Evolutionary conservation across 148 eudicot genomes (phyloP), one percentile per base, ranked within the genome.

Genomic region (Vaccinium myrtillus): DNA sequence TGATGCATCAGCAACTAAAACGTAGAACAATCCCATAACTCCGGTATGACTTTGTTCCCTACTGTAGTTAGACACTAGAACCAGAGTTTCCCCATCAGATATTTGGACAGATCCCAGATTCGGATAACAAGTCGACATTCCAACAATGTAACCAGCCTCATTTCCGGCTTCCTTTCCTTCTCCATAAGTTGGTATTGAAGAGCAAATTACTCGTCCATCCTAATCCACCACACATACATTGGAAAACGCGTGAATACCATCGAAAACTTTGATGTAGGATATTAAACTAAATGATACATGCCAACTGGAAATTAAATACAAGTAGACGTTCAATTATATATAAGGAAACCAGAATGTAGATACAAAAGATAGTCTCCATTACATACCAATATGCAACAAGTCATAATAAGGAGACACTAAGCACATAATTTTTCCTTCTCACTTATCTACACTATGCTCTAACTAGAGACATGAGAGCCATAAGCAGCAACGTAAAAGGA

Each of bases 61-160:
- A 86, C 92, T 96, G 74, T 96, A 96, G 74, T 94, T 93, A 14
- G 98, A 94, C 81, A 88, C 95, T 18, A 96, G 83, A 63, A 92
- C 76, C 18, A 96, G 86, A 19, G 82, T 85, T 85, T 96, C 99
- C 63, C 95, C 98, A 32, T 88, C 90, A 14, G 88, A 67, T 76
- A 96, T 91, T 88, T 86, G 67, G 36, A 91, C 87, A 48, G 98
- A 90, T 23, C 94, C 97, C 2, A 94, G 93, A 50, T 76, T 63
- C 56, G 98, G 98, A 84, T 96, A 96, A 86, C 98, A 96, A 11
- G 95, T 89, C 11, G 98, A 92, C 97, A 96, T 96, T 86, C 99
- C 99, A 18, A 96, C 98, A 11, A 96, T 86, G 84, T 94, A 96
- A 77, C 99, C 98, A 18, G 91, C 91, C 91, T 96, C 98, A 77